A percentile compares a stretch with the other conserved stretches of the same genome.
phyloP scores from a whole-genome alignment of 1,139 yeast species.

The Zygoascus meyerae region DNA sequence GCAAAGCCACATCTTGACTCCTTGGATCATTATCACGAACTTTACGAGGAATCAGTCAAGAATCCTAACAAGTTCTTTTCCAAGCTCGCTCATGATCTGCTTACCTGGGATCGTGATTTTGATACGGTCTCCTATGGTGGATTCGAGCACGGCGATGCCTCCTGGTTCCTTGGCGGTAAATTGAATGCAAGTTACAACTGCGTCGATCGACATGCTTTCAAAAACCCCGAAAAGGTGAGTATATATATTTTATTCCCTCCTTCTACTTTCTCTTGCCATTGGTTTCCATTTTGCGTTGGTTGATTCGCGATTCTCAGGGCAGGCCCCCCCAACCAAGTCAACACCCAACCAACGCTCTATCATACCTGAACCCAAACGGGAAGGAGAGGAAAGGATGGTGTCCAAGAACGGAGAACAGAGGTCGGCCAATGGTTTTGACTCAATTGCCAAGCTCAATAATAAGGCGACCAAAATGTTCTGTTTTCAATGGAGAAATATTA shows the following conservation, averaged over 20 bases:
- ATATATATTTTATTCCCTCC: not conserved
- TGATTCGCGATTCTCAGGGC: constrained; percentile 1
- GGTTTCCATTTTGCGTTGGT: not conserved
- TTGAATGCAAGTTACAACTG: constrained; percentile 92
- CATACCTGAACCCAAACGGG: not conserved
- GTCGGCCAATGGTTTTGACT: no score
- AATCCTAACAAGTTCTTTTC: constrained; percentile 86
- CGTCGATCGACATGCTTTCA: constrained; percentile 92
- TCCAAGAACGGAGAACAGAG: no score
- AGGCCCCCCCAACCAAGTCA: not conserved
- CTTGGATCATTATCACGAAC: constrained; percentile 63
- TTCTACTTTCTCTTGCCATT: not conserved
- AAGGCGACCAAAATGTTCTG: not conserved
- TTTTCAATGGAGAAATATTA: not conserved
- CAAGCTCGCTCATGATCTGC: constrained; percentile 67
- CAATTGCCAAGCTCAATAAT: no score
- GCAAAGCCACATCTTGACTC: constrained; percentile 35
- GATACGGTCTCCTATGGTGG: constrained; percentile 63
- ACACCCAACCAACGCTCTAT: not conserved
- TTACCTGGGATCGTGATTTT: constrained; percentile 84
- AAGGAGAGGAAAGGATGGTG: not conserved
- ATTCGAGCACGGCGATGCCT: constrained; percentile 70
- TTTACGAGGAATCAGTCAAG: constrained; percentile 71
- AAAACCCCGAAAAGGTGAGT: constrained; percentile 66
- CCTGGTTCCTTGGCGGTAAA: constrained; percentile 94